Evolutionary conservation across 352 stramenopile genomes (phyloP).

Genomic region (Globisporangium mamillatum): DNA sequence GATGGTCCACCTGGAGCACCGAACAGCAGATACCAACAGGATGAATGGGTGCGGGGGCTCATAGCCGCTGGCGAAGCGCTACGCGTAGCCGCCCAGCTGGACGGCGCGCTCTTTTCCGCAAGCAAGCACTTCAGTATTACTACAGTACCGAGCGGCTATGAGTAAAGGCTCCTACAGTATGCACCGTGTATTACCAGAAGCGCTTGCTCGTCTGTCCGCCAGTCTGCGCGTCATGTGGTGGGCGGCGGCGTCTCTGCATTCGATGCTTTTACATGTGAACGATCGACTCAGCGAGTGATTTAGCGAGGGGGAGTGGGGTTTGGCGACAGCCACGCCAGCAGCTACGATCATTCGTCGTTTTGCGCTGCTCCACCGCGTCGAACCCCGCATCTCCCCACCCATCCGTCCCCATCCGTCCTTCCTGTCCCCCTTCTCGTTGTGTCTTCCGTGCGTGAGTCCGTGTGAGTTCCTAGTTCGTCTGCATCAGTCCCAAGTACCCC

Average conservation of each 20-base stretch:
- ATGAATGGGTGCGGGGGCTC: constrained; percentile 2
- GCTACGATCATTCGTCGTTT: constrained; percentile 20
- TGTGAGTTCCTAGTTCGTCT: constrained; percentile 8
- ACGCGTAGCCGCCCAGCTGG: not conserved
- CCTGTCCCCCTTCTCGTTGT: constrained; percentile 5
- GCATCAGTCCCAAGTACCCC: not conserved
- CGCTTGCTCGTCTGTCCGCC: constrained; percentile 3
- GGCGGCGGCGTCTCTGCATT: not conserved
- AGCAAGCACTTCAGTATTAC: not conserved
- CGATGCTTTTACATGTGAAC: constrained; percentile 5
- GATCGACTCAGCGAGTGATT: not conserved
- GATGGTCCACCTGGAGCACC: constrained; percentile 5
- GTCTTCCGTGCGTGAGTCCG: constrained; percentile 1
- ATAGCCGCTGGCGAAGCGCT: not conserved
- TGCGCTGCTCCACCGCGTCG: constrained; percentile 10
- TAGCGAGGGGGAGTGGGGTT: not conserved
- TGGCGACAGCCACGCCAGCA: not conserved
- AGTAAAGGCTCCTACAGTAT: constrained; percentile 1
- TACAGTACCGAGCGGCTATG: not conserved
- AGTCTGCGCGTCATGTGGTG: constrained; percentile 9
- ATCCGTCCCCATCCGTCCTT: not conserved
- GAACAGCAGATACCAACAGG: not conserved
- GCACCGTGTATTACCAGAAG: not conserved
- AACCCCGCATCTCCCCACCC: constrained; percentile 1
- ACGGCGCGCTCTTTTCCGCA: constrained; percentile 3